Evolutionary conservation across 768 basidiomycete species (phyloP), one percentile per base, ranked within the genome.

Genomic region (Mycena epipterygia): DNA sequence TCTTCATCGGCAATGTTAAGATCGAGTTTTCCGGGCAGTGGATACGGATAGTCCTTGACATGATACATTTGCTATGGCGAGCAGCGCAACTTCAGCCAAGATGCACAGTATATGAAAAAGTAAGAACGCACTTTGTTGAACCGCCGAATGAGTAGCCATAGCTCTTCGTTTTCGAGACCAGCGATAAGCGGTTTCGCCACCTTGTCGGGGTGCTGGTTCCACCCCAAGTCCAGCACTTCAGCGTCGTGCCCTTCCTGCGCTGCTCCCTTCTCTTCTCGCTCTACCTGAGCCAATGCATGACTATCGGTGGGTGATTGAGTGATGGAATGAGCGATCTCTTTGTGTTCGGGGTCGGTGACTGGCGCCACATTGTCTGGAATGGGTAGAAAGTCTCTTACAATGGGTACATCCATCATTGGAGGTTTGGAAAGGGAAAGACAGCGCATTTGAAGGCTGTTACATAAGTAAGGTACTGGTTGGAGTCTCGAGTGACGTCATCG

Each of bases 121-220:
- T 21, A 58, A 52, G 25, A 21, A 72, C 79, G 42, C 23, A 82
- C 84, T 77, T 84, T 84, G 76, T 85, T 82, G 74, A 85, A 84
- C 33, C 82, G 74, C 29, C 85, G 53, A 29, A 84, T 73, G 30
- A 85, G 75, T 35, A 79, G 78, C 69, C 80, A 81, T 0, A 86
- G 73, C 44, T 84, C 79, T 29, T 84, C 82, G 67, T 85, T 83
- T 44, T 79, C 73, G n/a, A 85, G 51, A 13, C 82, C 83, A 2
- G 75, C 61, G 2, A 83, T 69, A 25, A 83, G 63, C 6, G 78
- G 80, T 25, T 73, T 62, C 14, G 80, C 78, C 13, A 80, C 68
- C 51, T 71, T 73, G 14, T 66, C 46, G 33, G 64, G 55, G 32
- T 58, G 55, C 46, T 66, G 64, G 56, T 66, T 66, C 64, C 64